Conservation (phyloP, 352 stramenopile genomes). For the Phytophthora melonis region DNA sequence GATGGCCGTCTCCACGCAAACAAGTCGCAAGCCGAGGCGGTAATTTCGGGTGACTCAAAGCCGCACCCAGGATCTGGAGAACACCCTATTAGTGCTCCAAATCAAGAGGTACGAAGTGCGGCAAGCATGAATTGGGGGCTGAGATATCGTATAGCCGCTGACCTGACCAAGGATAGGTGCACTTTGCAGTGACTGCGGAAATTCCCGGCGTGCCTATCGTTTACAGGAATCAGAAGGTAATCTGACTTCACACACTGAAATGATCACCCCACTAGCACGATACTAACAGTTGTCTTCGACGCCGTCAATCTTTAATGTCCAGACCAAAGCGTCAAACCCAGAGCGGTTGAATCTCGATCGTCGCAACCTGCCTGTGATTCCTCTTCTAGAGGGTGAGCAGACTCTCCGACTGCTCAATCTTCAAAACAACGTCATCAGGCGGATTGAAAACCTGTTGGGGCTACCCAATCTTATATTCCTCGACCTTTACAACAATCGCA, state of each 20-base stretch:
- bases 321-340: constrained; percentile 74
- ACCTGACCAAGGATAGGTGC: constrained; percentile 66
- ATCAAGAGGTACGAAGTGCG: constrained; percentile 52
- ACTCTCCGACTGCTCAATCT: constrained; percentile 91
- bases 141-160: constrained; percentile 11
- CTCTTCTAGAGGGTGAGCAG: constrained; percentile 90
- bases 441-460: constrained; percentile 86
- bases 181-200: constrained; percentile 77
- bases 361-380: constrained; percentile 79
- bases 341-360: constrained; percentile 93
- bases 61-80: constrained; percentile 14
- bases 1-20: not conserved
- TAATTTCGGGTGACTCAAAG: constrained; percentile 9
- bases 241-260: not conserved
- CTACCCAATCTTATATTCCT: constrained; percentile 94
- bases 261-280: not conserved
- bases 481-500: constrained; percentile 94
- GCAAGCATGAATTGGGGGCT: not conserved
- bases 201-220: constrained; percentile 77
- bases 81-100: constrained; percentile 22
- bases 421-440: constrained; percentile 92
- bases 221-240: constrained; percentile 75
- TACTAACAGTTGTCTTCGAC: not conserved
- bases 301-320: not conserved
- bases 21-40: constrained; percentile 6